Percentiles rank a stretch among this genome's conserved stretches.
Conservation (phyloP, 352 stramenopile genomes). For the Phytophthora agathidicida region DNA sequence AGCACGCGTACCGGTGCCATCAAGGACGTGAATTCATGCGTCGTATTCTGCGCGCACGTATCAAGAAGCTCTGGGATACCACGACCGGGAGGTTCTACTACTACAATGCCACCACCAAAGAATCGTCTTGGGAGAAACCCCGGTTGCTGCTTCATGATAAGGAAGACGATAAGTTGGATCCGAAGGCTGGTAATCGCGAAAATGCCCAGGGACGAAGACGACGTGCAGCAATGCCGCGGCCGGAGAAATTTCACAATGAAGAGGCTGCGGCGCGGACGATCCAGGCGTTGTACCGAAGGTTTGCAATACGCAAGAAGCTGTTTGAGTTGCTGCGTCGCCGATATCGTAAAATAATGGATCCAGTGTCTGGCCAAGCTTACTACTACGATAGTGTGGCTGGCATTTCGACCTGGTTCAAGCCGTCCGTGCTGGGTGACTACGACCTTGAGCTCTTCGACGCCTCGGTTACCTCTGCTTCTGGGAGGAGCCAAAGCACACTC, state of each 20-base stretch:
- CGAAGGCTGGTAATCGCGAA: neutral
- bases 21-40: constrained; percentile 45
- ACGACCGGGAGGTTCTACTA: constrained; percentile 61
- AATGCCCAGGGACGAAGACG: constrained; percentile 2
- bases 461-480: constrained; percentile 10
- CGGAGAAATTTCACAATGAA: constrained; percentile 41
- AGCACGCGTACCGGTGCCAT: constrained; percentile 52
- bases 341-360: constrained; percentile 70
- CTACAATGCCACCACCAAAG: constrained; percentile 74
- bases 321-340: constrained; percentile 48
- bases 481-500: constrained; percentile 23
- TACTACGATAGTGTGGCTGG: constrained; percentile 71
- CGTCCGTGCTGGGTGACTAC: constrained; percentile 50
- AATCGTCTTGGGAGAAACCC: constrained; percentile 75
- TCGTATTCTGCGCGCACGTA: constrained; percentile 51
- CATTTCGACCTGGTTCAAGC: constrained; percentile 67
- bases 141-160: constrained; percentile 41
- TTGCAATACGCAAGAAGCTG: constrained; percentile 44
- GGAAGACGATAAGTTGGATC: constrained; percentile 19
- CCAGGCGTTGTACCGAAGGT: constrained; percentile 66
- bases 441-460: constrained; percentile 53
- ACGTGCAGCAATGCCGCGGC: constrained; percentile 13
- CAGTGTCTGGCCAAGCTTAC: constrained; percentile 44
- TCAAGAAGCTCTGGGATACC: constrained; percentile 67
- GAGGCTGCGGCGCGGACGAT: constrained; percentile 61